Evolutionary conservation across 495 filamentous ascomycete species (phyloP), one percentile per base, ranked within the genome.

Genomic region (Aspergillus ellipticus): DNA sequence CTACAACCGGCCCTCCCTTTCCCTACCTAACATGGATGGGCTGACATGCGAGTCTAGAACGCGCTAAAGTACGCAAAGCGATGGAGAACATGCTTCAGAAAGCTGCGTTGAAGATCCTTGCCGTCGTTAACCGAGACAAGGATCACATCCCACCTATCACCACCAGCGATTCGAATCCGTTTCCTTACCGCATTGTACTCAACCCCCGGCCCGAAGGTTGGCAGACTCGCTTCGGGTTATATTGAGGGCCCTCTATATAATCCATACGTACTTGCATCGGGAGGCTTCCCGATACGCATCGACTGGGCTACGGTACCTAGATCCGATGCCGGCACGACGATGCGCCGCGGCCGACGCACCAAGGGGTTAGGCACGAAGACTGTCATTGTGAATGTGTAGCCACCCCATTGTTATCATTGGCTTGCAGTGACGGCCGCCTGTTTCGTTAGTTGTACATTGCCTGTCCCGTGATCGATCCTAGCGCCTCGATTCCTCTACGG

Each of bases 101-200:
- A 55, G 86, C 91, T 3, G 85, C 90, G 42, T 80, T 96, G 75
- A 96, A 96, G 67, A 91, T 96, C 58, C 79, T 97, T 19, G 84
- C 82, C 45, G 85, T 85, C 28, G 94, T 89, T 57, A 96, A 96
- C 69, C 71, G 79, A 11, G 88, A 96, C 62, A 96, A 95, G 69
- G 90, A 96, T 65, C 94, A 98, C 73, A 96, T 98, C 63, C 94
- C 94, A 26, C 95, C 94, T 46, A 97, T 98, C 55, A 97, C 91
- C 21, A 93, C 89, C 7, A 92, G 84, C 62, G 92, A 96, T 28
- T 77, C 85, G 45, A 97, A 97, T 65, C 92, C 95, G 0, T 98
- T 98, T 67, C 93, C 94, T 4, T 97, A 96, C 68, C 84, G 89
- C 57, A 96, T 98, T 66, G 79, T 89, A 20, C 80, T 97, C 31